phyloP scores from a whole-genome alignment of 305 asterid species.

The Fraxinus sp. region DNA sequence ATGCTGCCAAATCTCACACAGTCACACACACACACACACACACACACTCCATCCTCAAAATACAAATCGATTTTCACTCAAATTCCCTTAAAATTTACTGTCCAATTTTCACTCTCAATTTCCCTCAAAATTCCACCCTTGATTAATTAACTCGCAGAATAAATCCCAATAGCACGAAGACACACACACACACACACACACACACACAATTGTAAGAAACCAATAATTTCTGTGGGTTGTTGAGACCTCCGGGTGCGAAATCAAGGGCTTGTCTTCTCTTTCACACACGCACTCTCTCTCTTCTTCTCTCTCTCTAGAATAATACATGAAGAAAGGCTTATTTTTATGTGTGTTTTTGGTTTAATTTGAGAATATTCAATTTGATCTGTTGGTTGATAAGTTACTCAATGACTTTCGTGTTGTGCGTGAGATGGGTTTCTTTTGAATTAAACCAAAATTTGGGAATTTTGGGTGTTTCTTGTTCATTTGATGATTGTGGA shows the following conservation, averaged over 20 bases:
- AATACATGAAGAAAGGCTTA: slow-evolving; percentile 19
- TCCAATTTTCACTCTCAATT: neutral
- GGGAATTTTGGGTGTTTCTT: slow-evolving; percentile 20
- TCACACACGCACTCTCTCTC: slow-evolving; percentile 23
- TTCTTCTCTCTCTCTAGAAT: slow-evolving; percentile 11
- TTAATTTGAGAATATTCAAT: slow-evolving; percentile 26
- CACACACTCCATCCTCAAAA: neutral
- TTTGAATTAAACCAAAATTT: slow-evolving; percentile 27
- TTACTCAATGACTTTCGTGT: slow-evolving; percentile 23
- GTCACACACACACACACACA: neutral
- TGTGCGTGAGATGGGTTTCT: slow-evolving; percentile 5
- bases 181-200: neutral
- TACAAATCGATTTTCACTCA: neutral
- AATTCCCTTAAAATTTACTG: neutral
- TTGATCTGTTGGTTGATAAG: slow-evolving; percentile 52
- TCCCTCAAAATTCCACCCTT: neutral
- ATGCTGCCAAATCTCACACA: neutral
- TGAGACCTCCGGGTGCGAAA: slow-evolving; percentile 38
- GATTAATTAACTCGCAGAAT: neutral
- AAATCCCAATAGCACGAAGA: neutral
- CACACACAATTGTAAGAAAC: neutral
- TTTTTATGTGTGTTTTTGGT: slow-evolving; percentile 22
- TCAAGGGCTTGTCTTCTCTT: slow-evolving; percentile 40
- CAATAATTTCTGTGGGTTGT: slow-evolving; percentile 32
- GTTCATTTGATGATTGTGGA: slow-evolving; percentile 9